Evolutionary conservation across 2,329 filamentous ascomycete genomes (phyloP), one percentile per base, ranked within the genome.

Genomic region (Aspergillus fumigatiaffinis): DNA sequence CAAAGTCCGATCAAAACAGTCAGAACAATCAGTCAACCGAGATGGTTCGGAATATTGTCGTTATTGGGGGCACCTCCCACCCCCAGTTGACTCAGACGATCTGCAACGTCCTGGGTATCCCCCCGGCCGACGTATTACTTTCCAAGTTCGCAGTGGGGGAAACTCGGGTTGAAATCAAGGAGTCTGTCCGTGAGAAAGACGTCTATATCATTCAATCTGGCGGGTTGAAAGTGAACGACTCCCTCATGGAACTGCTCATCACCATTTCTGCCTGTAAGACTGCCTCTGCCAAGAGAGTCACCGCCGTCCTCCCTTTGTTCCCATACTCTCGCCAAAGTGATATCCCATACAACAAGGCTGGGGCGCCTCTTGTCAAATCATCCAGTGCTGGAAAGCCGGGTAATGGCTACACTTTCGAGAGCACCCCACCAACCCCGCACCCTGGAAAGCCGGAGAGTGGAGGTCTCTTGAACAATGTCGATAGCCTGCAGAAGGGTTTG

Each of bases 241-340:
- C 96, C 77, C 86, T 99, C 63, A 89, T 99, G 80, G 94, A 99
- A 73, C 87, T 97, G 51, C 90, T 96, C 75, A 97, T 97, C 78
- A 96, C 94, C 79, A 93, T 97, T 68, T 96, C 91, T n/a, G 94
- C 94, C 60, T 97, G 94, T 85, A 96, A 96, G 78, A 88, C 90
- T 12, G 92, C 92, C 66, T 97, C 92, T 44, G 94, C 94, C 29
- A 91, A 90, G 74, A 85, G 91, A 68, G 92, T 99, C 68, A 97
- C 93, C 46, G 94, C 91, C 54, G 92, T 99, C 50, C 86, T 97
- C 50, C 94, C 94, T 42, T 83, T 97, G 54, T 99, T 99, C 77
- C 94, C 94, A 1, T 99, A 99, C 80, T 96, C 92, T 59, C 85
- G 94, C 68, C 94, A 99, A 75, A 93, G 91, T 64, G 94, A 99